Evolutionary conservation across 441 rosid species (phyloP).

Genomic region (Syzygium syzygioides): DNA sequence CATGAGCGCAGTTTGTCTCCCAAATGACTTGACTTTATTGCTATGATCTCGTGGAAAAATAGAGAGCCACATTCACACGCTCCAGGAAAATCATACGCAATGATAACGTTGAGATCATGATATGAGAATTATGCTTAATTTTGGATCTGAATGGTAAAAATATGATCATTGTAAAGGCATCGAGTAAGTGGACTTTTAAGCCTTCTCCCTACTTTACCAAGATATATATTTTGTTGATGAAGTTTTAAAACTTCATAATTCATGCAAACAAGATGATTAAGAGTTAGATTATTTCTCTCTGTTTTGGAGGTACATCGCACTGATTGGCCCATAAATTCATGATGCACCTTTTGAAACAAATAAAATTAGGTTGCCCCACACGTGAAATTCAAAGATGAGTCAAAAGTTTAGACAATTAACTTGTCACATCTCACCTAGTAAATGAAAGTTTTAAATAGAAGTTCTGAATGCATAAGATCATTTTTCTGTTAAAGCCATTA

Average conservation of each 20-base stretch:
- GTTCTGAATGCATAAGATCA: background rate
- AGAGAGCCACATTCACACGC: background rate
- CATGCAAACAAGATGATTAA: background rate
- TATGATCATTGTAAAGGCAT: background rate
- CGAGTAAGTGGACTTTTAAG: background rate
- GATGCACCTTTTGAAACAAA: background rate
- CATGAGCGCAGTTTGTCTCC: background rate
- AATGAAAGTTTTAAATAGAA: background rate
- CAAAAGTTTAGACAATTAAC: background rate
- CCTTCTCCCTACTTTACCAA: background rate
- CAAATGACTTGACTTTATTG: background rate
- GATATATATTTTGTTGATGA: background rate
- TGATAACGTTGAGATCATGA: background rate
- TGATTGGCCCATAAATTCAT: background rate
- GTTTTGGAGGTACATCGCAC: background rate
- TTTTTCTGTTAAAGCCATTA: background rate
- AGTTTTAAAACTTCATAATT: background rate
- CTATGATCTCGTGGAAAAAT: background rate
- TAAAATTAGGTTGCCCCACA: background rate
- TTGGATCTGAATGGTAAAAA: background rate
- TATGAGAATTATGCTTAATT: background rate
- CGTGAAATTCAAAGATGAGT: background rate
- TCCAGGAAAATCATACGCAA: background rate
- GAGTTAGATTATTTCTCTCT: background rate
- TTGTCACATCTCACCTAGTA: background rate